Conservation (phyloP, 768 basidiomycete genomes). For the Mycena haematopus region DNA sequence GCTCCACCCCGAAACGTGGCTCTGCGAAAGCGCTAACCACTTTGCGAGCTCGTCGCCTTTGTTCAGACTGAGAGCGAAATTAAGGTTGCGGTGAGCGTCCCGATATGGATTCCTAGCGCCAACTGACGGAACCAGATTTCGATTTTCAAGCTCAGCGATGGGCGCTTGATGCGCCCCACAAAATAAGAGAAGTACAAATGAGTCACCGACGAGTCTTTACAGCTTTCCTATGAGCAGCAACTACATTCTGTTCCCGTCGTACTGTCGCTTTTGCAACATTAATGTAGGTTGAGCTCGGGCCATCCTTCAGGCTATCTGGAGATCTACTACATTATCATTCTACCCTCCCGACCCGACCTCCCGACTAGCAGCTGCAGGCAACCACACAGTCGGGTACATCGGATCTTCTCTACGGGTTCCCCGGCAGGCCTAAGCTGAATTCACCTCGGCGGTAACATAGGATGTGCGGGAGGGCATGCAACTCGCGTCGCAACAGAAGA, state of each 20-base stretch:
- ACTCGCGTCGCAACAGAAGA: constrained; percentile 4
- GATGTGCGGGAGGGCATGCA: neutral
- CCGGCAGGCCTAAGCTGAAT: neutral
- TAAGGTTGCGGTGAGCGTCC: constrained; percentile 15
- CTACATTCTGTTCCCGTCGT: neutral
- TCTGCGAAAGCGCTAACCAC: neutral
- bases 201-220: neutral
- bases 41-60: neutral
- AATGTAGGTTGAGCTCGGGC: neutral
- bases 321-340: too few species aligned
- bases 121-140: constrained; percentile 9
- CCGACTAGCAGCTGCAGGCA: neutral
- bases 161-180: constrained; percentile 7
- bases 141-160: constrained; percentile 1
- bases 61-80: constrained; percentile 7
- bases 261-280: too few species aligned
- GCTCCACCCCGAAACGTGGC: constrained; percentile 14
- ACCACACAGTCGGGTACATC: neutral
- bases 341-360: neutral
- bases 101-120: constrained; percentile 1
- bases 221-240: neutral
- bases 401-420: constrained; percentile 1
- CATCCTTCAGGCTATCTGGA: neutral
- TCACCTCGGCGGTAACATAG: neutral
- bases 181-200: neutral